Percentiles rank a stretch among this genome's conserved stretches.
phyloP scores from a whole-genome alignment of 495 filamentous ascomycete species.

The Penicillium crystallinum region DNA sequence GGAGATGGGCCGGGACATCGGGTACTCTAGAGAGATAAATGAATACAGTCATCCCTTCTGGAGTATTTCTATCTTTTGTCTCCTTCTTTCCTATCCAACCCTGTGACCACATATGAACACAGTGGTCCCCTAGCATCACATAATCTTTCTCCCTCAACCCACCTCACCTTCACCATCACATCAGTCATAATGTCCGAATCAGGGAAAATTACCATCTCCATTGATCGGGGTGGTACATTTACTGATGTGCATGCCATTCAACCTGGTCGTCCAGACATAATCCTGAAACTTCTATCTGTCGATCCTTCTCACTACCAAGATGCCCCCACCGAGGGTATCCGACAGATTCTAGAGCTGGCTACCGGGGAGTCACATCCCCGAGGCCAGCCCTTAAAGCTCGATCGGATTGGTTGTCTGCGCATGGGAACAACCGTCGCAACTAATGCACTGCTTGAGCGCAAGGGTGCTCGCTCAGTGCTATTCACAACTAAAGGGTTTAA shows the following conservation, averaged over 20 bases:
- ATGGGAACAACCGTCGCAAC: constrained; percentile 92
- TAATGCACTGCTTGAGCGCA: constrained; percentile 88
- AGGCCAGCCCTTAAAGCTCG: constrained; percentile 77
- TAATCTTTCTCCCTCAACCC: background rate
- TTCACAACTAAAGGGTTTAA: constrained; percentile 91
- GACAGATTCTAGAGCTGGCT: constrained; percentile 81
- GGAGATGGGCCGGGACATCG: background rate
- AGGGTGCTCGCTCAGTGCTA: constrained; percentile 87
- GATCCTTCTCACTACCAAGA: constrained; percentile 85
- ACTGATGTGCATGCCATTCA: constrained; percentile 57
- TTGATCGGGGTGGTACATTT: constrained; percentile 61
- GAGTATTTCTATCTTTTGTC: background rate
- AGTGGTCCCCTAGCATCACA: background rate
- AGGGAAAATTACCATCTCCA: constrained; percentile 41
- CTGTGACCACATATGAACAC: background rate
- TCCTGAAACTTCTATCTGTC: constrained; percentile 86
- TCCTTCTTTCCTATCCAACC: background rate
- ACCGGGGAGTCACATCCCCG: constrained; percentile 69
- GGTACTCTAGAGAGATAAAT: constrained; percentile 1
- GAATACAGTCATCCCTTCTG: background rate
- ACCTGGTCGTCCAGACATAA: constrained; percentile 58
- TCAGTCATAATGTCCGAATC: constrained; percentile 21
- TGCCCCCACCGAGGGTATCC: constrained; percentile 86
- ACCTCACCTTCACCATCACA: background rate
- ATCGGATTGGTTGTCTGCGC: constrained; percentile 73